phyloP scores from a whole-genome alignment of 805 yeast genomes.

The Kluyveromyces nonfermentans region DNA sequence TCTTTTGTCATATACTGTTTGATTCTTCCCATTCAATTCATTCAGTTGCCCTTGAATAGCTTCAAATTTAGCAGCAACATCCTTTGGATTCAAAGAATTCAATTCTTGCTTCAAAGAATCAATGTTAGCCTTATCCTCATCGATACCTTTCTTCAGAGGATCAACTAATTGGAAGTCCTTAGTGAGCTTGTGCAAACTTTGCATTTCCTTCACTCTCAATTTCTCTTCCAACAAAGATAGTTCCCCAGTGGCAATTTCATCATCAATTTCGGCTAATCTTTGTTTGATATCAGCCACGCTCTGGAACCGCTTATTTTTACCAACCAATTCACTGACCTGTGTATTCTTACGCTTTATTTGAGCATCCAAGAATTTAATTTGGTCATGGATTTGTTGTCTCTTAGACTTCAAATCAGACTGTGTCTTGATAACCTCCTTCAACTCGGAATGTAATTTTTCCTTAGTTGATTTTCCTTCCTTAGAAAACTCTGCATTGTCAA shows the following conservation, averaged over 20 bases:
- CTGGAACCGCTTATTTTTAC: slow-evolving; percentile 50
- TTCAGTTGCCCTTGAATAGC: slow-evolving; percentile 60
- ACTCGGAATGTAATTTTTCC: slow-evolving; percentile 43
- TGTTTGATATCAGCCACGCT: slow-evolving; percentile 59
- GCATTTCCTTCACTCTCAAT: slow-evolving; percentile 73
- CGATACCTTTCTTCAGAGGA: slow-evolving; percentile 69
- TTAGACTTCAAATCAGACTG: slow-evolving; percentile 40
- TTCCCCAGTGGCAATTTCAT: slow-evolving; percentile 63
- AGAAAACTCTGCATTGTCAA: slow-evolving; percentile 39
- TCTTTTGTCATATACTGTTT: slow-evolving; percentile 57
- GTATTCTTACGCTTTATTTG: slow-evolving; percentile 62
- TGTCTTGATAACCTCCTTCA: slow-evolving; percentile 36
- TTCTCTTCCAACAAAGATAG: slow-evolving; percentile 88
- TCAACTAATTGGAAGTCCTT: slow-evolving; percentile 69
- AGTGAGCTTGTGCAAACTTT: slow-evolving; percentile 68
- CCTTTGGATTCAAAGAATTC: slow-evolving; percentile 47
- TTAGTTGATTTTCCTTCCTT: slow-evolving; percentile 43
- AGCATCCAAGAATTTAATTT: slow-evolving; percentile 61
- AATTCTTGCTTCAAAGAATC: slow-evolving; percentile 63
- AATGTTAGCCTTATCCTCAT: slow-evolving; percentile 66
- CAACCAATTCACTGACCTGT: slow-evolving; percentile 51
- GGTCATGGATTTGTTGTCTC: slow-evolving; percentile 44
- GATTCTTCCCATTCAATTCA: slow-evolving; percentile 49
- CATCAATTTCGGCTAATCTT: slow-evolving; percentile 58
- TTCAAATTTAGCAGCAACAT: slow-evolving; percentile 60